Evolutionary conservation across 352 stramenopile genomes (phyloP), one percentile per base, ranked within the genome.

Genomic region (Pythium aphanidermatum): DNA sequence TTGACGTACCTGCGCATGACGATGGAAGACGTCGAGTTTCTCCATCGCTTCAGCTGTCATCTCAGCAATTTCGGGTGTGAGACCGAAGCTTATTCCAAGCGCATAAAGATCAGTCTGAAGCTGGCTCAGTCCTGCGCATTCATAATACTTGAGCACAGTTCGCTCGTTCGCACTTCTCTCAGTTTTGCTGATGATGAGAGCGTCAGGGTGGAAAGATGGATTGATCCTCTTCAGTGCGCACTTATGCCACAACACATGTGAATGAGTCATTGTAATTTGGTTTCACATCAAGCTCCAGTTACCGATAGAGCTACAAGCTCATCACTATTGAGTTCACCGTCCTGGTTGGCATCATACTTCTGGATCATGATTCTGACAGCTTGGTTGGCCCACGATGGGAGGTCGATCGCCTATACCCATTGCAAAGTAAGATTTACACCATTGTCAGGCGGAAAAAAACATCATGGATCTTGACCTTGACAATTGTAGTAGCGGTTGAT

Each of bases 1-100:
- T n/a, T n/a, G n/a, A n/a, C 21, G 14, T 44, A 75, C 70, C 34
- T 52, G 36, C 12, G 53, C 48, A 17, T 69, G 58, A 12, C 41
- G 23, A 19, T 46, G 31, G 12, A 69, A 70, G 12, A 43, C 41
- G 13, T 37, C 23, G n/a, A 83, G 16, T 4, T 19, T 23, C 34
- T 55, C 56, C 33, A 64, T 58, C 27, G 55, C 63, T 4, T 30
- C 36, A 2, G 53, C 54, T 17, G 80, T 39, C 5, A 12, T 39
- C 7, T 26, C 16, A 11, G 40, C 26, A 2, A 52, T 11, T 13
- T 21, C 20, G 2, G 20, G 35, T 9, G 51, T 59, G 8, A 27
- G 20, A 81, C 72, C 72, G 17, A 70, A 77, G 11, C 63, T 33
- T 34, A 84, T 74, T 1, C 60, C 65, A 40, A 78, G 55, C 3